phyloP scores from a whole-genome alignment of 1,284 basidiomycete genomes.

The Ustilago sp. region DNA sequence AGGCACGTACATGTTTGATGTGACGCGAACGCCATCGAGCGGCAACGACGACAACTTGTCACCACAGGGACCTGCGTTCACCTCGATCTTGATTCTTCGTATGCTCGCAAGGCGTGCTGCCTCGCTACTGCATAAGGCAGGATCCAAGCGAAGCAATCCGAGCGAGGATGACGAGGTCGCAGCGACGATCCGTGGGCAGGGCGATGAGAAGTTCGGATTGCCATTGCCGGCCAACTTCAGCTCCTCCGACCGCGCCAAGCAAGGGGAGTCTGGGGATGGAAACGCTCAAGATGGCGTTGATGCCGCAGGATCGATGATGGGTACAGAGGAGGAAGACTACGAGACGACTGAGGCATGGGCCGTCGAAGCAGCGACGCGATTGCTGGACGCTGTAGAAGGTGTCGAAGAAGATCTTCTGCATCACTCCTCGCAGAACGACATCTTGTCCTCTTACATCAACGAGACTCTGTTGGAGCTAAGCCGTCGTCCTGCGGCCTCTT shows the following conservation, averaged over 20 bases:
- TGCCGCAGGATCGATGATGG: not conserved
- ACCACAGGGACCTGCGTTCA: constrained; percentile 61
- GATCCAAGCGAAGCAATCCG: constrained; percentile 25
- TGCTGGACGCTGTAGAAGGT: constrained; percentile 58
- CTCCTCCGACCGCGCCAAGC: constrained; percentile 30
- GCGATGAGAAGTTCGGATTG: constrained; percentile 62
- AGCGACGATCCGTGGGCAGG: constrained; percentile 37
- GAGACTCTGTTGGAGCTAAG: constrained; percentile 61
- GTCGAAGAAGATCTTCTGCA: constrained; percentile 60
- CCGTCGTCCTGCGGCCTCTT: constrained; percentile 17
- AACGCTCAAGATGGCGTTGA: constrained; percentile 8
- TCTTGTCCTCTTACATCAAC: constrained; percentile 62
- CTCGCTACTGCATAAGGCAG: constrained; percentile 50
- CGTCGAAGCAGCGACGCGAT: constrained; percentile 48
- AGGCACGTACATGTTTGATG: constrained; percentile 56
- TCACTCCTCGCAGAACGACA: constrained; percentile 61
- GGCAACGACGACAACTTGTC: constrained; percentile 47
- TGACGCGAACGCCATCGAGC: constrained; percentile 62
- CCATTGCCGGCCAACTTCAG: constrained; percentile 55
- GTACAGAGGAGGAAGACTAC: constrained; percentile 23
- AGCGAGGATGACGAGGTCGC: constrained; percentile 29
- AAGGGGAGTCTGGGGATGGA: not conserved
- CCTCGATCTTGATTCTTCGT: constrained; percentile 61
- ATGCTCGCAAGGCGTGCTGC: constrained; percentile 59
- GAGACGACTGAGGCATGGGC: constrained; percentile 45